Base-by-base conservation (phyloP, 257 asterid genomes). In the Solanum clarkiae region DNA sequence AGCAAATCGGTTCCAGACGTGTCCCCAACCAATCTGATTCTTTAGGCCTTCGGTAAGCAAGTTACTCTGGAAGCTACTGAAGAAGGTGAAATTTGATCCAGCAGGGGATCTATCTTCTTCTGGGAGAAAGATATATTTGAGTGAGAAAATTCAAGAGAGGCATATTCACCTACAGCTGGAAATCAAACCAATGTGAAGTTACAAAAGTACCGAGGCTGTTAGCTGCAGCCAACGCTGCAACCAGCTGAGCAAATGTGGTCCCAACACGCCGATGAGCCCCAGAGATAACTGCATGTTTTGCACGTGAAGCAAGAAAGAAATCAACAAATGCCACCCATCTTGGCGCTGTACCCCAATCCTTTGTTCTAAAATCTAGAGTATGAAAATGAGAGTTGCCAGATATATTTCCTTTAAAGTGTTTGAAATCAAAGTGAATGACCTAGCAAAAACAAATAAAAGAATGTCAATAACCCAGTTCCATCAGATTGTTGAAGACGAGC, bases 241-340 rank as follows among this genome's bases (percentile, higher is more conserved):
- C 92, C 90, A 95, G 86, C 91, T 96, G 99, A 84, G 92, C 97
- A 29, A 92, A 95, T 12, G 98, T 95, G 65, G 98, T 96, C 72
- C 99, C 98, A 60, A 96, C 98, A 65, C 98, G 99, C 85, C 96
- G 90, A 88, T 94, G 97, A 68, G 99, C 99, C 82, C 98, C 99
- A 10, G 99, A 90, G 66, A 96, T 79, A 36, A 95, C 93, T 29
- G 94, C 96, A 83, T 94, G 94, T 85, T 92, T 95, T 56, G 96
- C 95, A 10, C 95, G 95, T 42, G 99, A 89, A 36, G 99, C 98
- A 3, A 97, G 98, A 79, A 97, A 97, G 92, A 97, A 97, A 88
- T 97, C 99, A 24, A 95, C 98, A 86, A 97, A 94, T 71, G 99
- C 99, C 80, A 93, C 99, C 99, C 99, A 97, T 90, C 98, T 92